These are phyloP conservation scores for Chalciporus sphaerocephalus DNA, from an alignment of 768 basidiomycete genomes.

Conservation along the genomic window DNA sequence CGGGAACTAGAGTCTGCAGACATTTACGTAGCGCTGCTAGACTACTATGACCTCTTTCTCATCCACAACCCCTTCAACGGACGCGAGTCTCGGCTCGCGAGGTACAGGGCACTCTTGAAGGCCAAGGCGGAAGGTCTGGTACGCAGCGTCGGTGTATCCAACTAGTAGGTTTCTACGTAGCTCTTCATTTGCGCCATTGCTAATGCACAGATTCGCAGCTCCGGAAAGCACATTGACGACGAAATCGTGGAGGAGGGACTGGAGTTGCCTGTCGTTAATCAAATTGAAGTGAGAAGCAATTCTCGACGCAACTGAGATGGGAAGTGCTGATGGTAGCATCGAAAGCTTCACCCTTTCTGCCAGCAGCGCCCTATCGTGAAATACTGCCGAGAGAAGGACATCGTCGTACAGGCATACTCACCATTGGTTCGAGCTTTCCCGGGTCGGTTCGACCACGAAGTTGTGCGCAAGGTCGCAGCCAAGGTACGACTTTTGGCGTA, in stretches of 20 bases:
- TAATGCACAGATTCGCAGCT: slow-evolving; percentile 10
- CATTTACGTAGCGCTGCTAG: slow-evolving; percentile 17
- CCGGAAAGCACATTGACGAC: slow-evolving; percentile 21
- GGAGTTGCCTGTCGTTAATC: slow-evolving; percentile 29
- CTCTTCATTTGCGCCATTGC: not conserved
- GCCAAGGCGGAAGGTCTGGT: slow-evolving; percentile 35
- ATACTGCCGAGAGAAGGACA: slow-evolving; percentile 57
- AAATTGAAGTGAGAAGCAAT: slow-evolving; percentile 19
- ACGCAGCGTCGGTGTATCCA: slow-evolving; percentile 43
- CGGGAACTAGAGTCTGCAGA: not conserved
- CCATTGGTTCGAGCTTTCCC: slow-evolving; percentile 55
- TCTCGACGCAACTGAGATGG: not conserved
- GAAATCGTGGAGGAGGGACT: slow-evolving; percentile 25
- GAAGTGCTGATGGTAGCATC: not conserved
- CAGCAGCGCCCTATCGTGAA: slow-evolving; percentile 74
- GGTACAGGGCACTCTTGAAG: slow-evolving; percentile 38
- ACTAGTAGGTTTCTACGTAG: slow-evolving; percentile 36
- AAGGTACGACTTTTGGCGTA: slow-evolving; percentile 41
- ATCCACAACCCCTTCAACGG: slow-evolving; percentile 43
- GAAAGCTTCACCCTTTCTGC: slow-evolving; percentile 71
- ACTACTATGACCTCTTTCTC: slow-evolving; percentile 45
- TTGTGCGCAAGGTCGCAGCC: slow-evolving; percentile 46
- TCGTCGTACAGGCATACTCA: slow-evolving; percentile 67
- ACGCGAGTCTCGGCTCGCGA: slow-evolving; percentile 35
- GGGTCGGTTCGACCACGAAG: slow-evolving; percentile 42